Evolutionary conservation across 768 basidiomycete genomes (phyloP).

Genomic region (Pulveroboletus frians): DNA sequence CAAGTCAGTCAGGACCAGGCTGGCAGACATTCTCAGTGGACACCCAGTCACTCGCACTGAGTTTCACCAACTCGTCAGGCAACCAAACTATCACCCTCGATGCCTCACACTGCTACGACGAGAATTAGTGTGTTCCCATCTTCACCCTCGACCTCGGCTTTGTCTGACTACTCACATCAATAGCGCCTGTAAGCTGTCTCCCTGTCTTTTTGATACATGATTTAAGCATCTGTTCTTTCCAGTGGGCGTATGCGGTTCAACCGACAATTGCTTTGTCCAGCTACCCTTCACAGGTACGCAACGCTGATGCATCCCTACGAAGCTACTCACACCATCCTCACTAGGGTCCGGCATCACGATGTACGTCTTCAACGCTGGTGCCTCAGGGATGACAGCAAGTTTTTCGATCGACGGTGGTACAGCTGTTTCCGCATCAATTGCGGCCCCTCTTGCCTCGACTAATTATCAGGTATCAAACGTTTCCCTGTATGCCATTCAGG

Average conservation of each 20-base stretch:
- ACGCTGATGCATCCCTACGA: not conserved
- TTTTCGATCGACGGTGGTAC: slow-evolving; percentile 16
- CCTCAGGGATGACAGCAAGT: slow-evolving; percentile 18
- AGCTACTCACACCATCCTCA: not conserved
- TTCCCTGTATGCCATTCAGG: slow-evolving; percentile 15
- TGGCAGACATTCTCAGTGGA: slow-evolving; percentile 11
- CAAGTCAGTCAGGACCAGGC: slow-evolving; percentile 6
- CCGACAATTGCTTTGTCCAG: slow-evolving; percentile 13
- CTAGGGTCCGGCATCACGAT: slow-evolving; percentile 25
- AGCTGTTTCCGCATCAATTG: slow-evolving; percentile 1
- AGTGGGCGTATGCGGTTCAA: slow-evolving; percentile 14
- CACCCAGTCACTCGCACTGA: not conserved
- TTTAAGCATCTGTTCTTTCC: not conserved
- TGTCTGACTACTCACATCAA: not conserved
- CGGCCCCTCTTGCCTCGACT: slow-evolving; percentile 5
- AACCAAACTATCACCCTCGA: slow-evolving; percentile 14
- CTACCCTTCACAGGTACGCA: slow-evolving; percentile 20
- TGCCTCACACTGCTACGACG: slow-evolving; percentile 18
- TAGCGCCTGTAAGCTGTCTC: slow-evolving; percentile 17
- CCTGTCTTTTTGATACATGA: not conserved
- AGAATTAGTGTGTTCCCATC: slow-evolving; percentile 22
- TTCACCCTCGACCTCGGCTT: not conserved
- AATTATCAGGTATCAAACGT: slow-evolving; percentile 20
- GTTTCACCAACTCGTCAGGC: slow-evolving; percentile 17
- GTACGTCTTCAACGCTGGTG: slow-evolving; percentile 22